Conservation (phyloP, 129 eudicot genomes). For the Oenanthe sinensis region DNA sequence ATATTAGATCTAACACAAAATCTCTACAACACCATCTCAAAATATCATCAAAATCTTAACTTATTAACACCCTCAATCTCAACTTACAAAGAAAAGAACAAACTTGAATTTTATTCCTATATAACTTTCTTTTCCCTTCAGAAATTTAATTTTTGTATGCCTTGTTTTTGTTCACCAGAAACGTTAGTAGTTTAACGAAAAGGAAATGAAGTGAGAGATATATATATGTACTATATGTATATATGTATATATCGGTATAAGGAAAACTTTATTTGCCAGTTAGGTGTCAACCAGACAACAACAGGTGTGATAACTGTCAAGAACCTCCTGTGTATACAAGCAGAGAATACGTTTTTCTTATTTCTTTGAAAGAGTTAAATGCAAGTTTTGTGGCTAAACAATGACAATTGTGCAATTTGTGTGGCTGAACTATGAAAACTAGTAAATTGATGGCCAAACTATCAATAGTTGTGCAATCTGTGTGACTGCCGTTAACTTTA, state of each 20-base stretch:
- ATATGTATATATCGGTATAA: background rate
- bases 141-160: background rate
- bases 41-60: background rate
- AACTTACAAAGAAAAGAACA: background rate
- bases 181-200: background rate
- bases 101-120: background rate
- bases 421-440: too few species aligned
- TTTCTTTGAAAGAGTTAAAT: too few species aligned
- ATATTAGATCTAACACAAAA: constrained; percentile 5
- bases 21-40: constrained; percentile 1
- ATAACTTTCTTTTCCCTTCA: background rate
- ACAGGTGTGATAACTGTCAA: background rate
- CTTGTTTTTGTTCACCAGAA: background rate
- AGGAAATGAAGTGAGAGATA: background rate
- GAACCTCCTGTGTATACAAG: background rate
- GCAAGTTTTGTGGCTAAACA: too few species aligned
- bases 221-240: background rate
- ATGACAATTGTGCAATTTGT: too few species aligned
- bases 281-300: background rate
- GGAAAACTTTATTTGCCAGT: background rate
- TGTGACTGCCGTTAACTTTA: too few species aligned
- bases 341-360: background rate
- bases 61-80: background rate
- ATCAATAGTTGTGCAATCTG: too few species aligned
- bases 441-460: too few species aligned